Evolutionary conservation across 306 rosid species (phyloP), one percentile per base, ranked within the genome.

Genomic region (Pueraria montana): DNA sequence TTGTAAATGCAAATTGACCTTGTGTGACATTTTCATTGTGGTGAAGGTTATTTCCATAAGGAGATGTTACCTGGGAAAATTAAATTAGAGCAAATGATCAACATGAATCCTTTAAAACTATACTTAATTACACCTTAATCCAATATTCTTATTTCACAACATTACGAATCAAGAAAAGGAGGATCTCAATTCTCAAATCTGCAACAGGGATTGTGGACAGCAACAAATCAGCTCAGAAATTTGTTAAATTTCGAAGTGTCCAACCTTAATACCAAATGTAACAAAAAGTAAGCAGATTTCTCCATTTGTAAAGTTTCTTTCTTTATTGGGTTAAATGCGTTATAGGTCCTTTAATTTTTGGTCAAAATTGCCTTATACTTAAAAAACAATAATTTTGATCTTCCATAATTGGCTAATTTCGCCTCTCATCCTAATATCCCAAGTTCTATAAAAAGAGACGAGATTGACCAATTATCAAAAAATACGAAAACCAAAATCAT

Each of bases 1-100:
- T 78, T 36, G 91, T 86, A 81, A 88, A 88, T 53, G 89, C 91
- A 73, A 86, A 88, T 67, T 86, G 89, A 42, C 91, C 91, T 17
- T 88, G 88, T n/a, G 89, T 86, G 2, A 30, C 89, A 70, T 88
- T 88, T 78, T 88, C 86, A 18, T 77, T 74, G 24, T 86, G 80
- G 80, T 88, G 80, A 69, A 88, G 88, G 75, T 46, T 78, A 53
- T 84, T 88, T 46, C 91, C 91, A 63, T 67, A 84, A 45, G 91
- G 91, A 52, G 89, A 83, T 26, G 91, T 88, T 58, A 88, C 91
- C 91, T 88, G 75, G 1, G 46, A 34, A 76, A 27, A 45, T 12
- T 1, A n/a, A 45, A 68, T 5, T 56, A 21, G 49, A 68, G 23
- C 16, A 55, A 56, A 68, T 18, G 0, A n/a, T 43, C 72, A 62